phyloP scores from a whole-genome alignment of 371 early-diverging fungal genomes.

The Mortierella sp. region DNA sequence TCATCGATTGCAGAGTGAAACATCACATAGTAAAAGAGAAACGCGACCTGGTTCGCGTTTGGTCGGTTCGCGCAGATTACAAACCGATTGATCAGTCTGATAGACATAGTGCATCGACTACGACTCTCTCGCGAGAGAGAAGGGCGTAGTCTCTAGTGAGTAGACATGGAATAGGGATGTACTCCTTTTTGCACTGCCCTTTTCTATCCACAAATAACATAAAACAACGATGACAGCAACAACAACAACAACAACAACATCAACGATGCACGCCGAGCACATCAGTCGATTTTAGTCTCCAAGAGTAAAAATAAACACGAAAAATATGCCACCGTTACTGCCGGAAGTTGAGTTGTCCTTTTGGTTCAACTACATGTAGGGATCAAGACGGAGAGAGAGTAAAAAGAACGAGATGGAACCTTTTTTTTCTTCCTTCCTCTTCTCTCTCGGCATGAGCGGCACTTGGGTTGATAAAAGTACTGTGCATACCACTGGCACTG shows the following conservation, averaged over 20 bases:
- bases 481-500: neutral
- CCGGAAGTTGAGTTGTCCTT: neutral
- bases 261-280: neutral
- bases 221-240: neutral
- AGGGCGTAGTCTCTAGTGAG: neutral
- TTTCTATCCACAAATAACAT: neutral
- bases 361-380: neutral
- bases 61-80: neutral
- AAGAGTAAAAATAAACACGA: conserved; percentile 8
- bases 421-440: neutral
- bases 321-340: neutral
- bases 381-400: neutral
- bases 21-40: too few relatives aligned
- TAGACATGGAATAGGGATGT: neutral
- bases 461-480: neutral
- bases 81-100: neutral
- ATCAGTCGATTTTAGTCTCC: neutral
- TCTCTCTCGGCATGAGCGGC: neutral
- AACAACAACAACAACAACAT: neutral
- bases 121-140: too few relatives aligned
- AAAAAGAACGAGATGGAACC: neutral
- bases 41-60: neutral
- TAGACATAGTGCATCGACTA: too few relatives aligned
- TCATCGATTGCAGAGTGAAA: too few relatives aligned
- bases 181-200: neutral